Evolutionary conservation across 2,329 filamentous ascomycete genomes (phyloP).

Genomic region (Huntiella abstrusa): DNA sequence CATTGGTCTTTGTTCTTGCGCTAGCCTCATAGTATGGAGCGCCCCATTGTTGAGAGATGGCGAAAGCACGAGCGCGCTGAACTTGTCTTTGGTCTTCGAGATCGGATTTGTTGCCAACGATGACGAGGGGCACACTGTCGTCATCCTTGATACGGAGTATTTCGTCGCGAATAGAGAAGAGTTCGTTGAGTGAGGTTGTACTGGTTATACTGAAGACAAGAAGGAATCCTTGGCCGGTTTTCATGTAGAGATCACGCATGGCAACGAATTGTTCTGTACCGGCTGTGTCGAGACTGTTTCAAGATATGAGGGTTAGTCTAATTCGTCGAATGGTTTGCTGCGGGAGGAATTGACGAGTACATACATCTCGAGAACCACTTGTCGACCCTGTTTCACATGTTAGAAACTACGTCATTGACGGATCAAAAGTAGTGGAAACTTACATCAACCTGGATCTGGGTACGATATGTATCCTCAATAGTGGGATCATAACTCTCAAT

Average conservation of each 20-base stretch:
- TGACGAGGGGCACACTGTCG: constrained; percentile 67
- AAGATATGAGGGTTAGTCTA: not conserved
- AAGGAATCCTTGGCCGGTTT: constrained; percentile 78
- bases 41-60: constrained; percentile 71
- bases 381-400: constrained; percentile 43
- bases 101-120: constrained; percentile 84
- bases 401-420: constrained; percentile 9
- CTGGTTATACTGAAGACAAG: constrained; percentile 87
- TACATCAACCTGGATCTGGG: constrained; percentile 67
- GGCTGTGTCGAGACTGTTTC: constrained; percentile 58
- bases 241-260: constrained; percentile 77
- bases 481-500: constrained; percentile 74
- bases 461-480: constrained; percentile 61
- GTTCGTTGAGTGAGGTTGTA: constrained; percentile 61
- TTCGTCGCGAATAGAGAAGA: constrained; percentile 66
- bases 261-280: constrained; percentile 75
- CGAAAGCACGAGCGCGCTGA: constrained; percentile 59
- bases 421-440: constrained; percentile 21
- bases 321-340: not conserved
- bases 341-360: constrained; percentile 15
- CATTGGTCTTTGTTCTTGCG: constrained; percentile 64
- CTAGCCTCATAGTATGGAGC: constrained; percentile 85
- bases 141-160: constrained; percentile 85
- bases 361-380: constrained; percentile 80
- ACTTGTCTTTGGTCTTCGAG: constrained; percentile 71